Evolutionary conservation across 257 asterid genomes (phyloP), one percentile per base, ranked within the genome.

Genomic region (Scutellaria minor): DNA sequence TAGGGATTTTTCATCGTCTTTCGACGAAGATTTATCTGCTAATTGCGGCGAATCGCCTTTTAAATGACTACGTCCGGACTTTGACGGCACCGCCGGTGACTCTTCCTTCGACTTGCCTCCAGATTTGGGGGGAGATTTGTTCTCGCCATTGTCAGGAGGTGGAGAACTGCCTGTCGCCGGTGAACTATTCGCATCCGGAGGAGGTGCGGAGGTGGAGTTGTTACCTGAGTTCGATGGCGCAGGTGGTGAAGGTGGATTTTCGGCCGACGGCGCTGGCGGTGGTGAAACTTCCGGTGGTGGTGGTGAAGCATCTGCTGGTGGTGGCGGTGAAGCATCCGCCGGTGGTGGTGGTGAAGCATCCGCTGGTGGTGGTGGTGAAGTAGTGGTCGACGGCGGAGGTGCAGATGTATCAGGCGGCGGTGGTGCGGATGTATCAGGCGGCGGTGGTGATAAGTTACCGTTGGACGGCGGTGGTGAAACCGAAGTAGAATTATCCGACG

Each of bases 81-180:
- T 73, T 5, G 86, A 75, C 79, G 88, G 83, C 0, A 81, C 79
- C 9, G 82, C 76, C 0, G 76, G 72, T 1, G 79, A 55, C 20
- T 62, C 66, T 1, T 73, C 78, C 37, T 53, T 63, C 6, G 77
- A 57, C 24, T 80, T 50, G 67, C 41, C 31, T 44, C 13, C 63
- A 2, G 74, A 56, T 13, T 57, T 63, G 12, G 83, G 76, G 0
- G 84, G 83, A 2, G 85, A 67, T 1, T 56, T 55, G 53, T 66
- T 41, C 14, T 75, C 47, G 7, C 68, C 50, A 2, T 20, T 13
- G 6, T 50, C 31, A 24, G 44, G 4, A 45, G 5, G 41, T 45
- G 47, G 47, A 12, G 9, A 39, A 14, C 42, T 47, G 6, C 53
- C 62, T 11, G 59, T 13, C 3, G 78, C 54, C 31, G 79, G 71